Percentiles rank a stretch among this genome's conserved stretches.
Evolutionary conservation across 768 basidiomycete species (phyloP).

Genomic region (Fibroporia radiculosa): DNA sequence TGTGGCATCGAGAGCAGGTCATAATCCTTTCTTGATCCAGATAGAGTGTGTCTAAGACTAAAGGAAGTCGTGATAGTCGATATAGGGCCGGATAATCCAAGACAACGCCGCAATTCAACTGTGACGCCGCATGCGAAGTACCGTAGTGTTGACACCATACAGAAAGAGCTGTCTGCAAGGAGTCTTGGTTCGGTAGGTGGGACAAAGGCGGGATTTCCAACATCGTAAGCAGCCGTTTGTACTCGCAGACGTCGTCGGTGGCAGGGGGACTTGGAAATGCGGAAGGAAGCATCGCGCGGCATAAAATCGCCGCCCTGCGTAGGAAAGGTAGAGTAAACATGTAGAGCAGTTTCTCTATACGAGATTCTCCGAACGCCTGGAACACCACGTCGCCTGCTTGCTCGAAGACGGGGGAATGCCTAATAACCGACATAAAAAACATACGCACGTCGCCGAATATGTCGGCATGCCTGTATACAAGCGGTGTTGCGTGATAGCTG

Average conservation of each 20-base stretch:
- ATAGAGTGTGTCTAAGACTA: conserved; percentile 78
- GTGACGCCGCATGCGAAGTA: conserved; percentile 69
- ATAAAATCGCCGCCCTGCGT: conserved; percentile 79
- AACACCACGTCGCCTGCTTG: conserved; percentile 77
- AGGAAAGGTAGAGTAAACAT: conserved; percentile 89
- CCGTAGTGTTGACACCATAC: conserved; percentile 91
- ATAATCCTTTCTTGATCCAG: conserved; percentile 64
- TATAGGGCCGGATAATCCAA: conserved; percentile 83
- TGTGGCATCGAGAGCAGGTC: conserved; percentile 70
- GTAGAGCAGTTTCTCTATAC: conserved; percentile 82
- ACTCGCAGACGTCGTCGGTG: conserved; percentile 53
- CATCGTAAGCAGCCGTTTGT: conserved; percentile 63
- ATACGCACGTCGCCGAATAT: conserved; percentile 81
- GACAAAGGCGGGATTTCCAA: conserved; percentile 77
- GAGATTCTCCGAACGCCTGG: conserved; percentile 72
- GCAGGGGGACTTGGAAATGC: conserved; percentile 48
- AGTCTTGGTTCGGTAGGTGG: conserved; percentile 75
- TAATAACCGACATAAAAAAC: conserved; percentile 87
- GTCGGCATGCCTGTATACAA: conserved; percentile 52
- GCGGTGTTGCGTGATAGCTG: conserved; percentile 32
- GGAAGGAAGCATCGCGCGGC: conserved; percentile 62
- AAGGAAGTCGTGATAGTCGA: conserved; percentile 73
- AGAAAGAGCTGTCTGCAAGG: conserved; percentile 79
- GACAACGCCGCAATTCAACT: conserved; percentile 69
- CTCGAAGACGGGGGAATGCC: conserved; percentile 83